Conservation (phyloP, 2,329 filamentous ascomycete genomes). For the Aspergillus eucalypticola region DNA sequence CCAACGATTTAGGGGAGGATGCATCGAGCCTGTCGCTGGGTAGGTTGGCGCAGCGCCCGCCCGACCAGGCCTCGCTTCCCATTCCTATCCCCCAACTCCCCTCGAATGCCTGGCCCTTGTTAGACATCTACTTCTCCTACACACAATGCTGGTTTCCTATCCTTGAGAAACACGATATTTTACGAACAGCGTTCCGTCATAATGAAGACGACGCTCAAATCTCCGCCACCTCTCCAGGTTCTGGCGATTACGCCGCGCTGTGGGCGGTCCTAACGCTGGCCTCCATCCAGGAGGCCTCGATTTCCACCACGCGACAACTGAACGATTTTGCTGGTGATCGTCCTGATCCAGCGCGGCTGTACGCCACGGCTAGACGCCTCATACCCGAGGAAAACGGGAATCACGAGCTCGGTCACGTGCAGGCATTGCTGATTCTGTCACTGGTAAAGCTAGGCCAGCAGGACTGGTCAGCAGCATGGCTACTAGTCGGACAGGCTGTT, state of each 20-base stretch:
- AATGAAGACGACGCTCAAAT: constrained; percentile 29
- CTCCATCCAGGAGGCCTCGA: constrained; percentile 54
- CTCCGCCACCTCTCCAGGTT: constrained; percentile 33
- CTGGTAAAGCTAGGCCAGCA: constrained; percentile 64
- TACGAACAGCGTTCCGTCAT: constrained; percentile 51
- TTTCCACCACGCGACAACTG: constrained; percentile 24
- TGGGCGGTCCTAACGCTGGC: constrained; percentile 63
- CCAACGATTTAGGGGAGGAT: background rate
- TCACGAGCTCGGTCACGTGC: constrained; percentile 54
- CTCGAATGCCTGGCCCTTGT: constrained; percentile 52
- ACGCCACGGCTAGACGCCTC: constrained; percentile 37
- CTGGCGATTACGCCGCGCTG: constrained; percentile 56
- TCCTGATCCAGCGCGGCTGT: constrained; percentile 44
- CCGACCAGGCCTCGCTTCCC: background rate
- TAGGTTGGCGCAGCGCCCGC: background rate
- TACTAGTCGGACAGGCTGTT: constrained; percentile 65
- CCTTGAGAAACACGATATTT: constrained; percentile 64
- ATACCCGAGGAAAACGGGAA: constrained; percentile 53
- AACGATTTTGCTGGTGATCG: constrained; percentile 17
- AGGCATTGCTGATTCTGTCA: constrained; percentile 60
- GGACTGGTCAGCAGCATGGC: constrained; percentile 61
- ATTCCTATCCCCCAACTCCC: constrained; percentile 48
- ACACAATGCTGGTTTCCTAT: constrained; percentile 77
- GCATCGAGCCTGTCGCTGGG: background rate
- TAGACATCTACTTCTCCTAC: constrained; percentile 74